Evolutionary conservation across 495 filamentous ascomycete genomes (phyloP).

Genomic region (Polyplosphaeria fusca): DNA sequence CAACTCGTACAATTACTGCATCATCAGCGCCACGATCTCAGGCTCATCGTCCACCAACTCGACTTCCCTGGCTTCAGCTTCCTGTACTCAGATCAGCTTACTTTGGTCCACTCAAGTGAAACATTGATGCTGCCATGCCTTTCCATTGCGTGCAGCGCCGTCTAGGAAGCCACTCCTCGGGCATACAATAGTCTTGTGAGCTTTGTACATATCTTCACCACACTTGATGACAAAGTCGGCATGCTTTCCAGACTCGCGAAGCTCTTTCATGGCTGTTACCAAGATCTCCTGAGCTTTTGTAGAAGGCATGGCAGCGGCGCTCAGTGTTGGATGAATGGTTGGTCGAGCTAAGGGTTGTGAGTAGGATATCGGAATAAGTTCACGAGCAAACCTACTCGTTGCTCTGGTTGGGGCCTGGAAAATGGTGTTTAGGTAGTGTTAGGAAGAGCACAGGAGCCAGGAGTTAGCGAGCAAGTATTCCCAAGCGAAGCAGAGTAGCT

Average conservation of each 20-base stretch:
- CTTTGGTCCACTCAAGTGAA: not conserved
- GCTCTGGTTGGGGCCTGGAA: too few species aligned
- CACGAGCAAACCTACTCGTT: too few species aligned
- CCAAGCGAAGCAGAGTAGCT: too few species aligned
- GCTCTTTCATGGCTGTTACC: too few species aligned
- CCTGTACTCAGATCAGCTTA: not conserved
- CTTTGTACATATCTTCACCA: not conserved
- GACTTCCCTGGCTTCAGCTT: not conserved
- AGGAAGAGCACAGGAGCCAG: too few species aligned
- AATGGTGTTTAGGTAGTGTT: too few species aligned
- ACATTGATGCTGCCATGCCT: not conserved
- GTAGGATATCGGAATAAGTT: too few species aligned
- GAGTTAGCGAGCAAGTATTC: too few species aligned
- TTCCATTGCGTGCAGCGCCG: not conserved
- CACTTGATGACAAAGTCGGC: conserved; percentile 9
- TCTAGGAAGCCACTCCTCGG: not conserved
- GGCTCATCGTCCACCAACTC: conserved; percentile 4
- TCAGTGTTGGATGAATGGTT: too few species aligned
- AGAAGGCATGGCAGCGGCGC: too few species aligned
- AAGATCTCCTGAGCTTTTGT: too few species aligned
- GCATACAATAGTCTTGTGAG: conserved; percentile 4
- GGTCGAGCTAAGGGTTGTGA: too few species aligned
- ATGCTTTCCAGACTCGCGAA: not conserved
- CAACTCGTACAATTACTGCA: conserved; percentile 6
- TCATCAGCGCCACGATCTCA: not conserved